These are phyloP conservation scores for Cladorrhinum samala DNA, from an alignment of 495 filamentous ascomycete genomes.

Conservation along the genomic window DNA sequence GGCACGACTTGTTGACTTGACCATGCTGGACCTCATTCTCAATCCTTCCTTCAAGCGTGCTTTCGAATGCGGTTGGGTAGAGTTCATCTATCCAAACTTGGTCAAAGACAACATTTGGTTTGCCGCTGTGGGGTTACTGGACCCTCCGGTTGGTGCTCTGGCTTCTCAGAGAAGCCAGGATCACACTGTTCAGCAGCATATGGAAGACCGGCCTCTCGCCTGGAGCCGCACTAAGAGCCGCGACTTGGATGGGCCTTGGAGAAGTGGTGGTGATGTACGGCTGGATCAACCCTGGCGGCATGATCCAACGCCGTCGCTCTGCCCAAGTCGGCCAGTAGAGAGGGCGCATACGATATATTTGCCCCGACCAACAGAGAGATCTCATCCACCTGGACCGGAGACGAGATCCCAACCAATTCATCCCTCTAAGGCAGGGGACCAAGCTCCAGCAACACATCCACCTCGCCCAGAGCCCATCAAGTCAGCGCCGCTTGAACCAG, in stretches of 20 bases:
- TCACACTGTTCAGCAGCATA: background rate
- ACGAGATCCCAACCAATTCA: background rate
- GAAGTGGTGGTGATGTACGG: background rate
- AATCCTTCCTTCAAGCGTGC: conserved; percentile 12
- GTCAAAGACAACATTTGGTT: conserved; percentile 6
- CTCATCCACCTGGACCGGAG: background rate
- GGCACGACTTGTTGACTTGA: conserved; percentile 14
- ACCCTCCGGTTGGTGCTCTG: background rate
- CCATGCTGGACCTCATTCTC: conserved; percentile 8
- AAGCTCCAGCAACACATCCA: background rate
- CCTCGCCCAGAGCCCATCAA: no score
- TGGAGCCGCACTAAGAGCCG: background rate
- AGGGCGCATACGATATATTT: background rate
- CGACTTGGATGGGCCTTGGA: background rate
- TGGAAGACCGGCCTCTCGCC: background rate
- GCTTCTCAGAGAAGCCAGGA: background rate
- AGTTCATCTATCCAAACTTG: conserved; percentile 1
- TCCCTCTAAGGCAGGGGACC: background rate
- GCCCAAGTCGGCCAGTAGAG: background rate
- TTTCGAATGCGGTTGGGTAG: conserved; percentile 1
- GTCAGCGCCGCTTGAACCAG: no score
- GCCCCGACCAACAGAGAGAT: no score
- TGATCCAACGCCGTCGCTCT: background rate
- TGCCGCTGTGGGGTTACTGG: background rate
- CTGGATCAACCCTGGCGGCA: background rate